Conservation (phyloP, 352 stramenopile genomes). For the Phytophthora pinifolia region DNA sequence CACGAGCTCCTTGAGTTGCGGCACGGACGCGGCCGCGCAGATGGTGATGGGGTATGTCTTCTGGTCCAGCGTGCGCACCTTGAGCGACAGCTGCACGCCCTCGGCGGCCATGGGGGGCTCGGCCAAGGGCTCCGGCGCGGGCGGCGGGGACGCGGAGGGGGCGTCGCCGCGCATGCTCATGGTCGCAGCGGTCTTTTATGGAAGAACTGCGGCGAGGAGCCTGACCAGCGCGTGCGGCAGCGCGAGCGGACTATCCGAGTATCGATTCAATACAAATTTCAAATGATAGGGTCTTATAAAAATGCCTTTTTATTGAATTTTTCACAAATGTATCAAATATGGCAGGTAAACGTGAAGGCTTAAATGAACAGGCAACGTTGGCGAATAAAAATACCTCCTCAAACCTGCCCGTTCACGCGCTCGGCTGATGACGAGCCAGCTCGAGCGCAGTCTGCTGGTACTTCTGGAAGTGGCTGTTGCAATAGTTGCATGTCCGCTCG, state of each 20-base stretch:
- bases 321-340: no score
- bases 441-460: constrained; percentile 18
- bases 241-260: no score
- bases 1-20: constrained; percentile 74
- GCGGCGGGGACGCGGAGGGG: background rate
- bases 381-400: no score
- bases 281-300: no score
- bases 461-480: constrained; percentile 57
- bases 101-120: constrained; percentile 19
- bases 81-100: constrained; percentile 53
- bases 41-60: constrained; percentile 77
- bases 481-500: constrained; percentile 65
- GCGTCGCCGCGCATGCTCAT: constrained; percentile 7
- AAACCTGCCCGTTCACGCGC: background rate
- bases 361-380: no score
- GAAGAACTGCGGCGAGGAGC: background rate
- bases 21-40: constrained; percentile 60
- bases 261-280: no score
- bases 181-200: background rate
- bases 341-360: no score
- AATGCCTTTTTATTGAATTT: no score
- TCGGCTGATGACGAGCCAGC: constrained; percentile 5
- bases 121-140: constrained; percentile 20
- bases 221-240: no score
- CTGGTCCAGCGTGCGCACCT: constrained; percentile 85